Evolutionary conservation across 495 filamentous ascomycete species (phyloP), one percentile per base, ranked within the genome.

Genomic region (Trichocladium uniseriatum): DNA sequence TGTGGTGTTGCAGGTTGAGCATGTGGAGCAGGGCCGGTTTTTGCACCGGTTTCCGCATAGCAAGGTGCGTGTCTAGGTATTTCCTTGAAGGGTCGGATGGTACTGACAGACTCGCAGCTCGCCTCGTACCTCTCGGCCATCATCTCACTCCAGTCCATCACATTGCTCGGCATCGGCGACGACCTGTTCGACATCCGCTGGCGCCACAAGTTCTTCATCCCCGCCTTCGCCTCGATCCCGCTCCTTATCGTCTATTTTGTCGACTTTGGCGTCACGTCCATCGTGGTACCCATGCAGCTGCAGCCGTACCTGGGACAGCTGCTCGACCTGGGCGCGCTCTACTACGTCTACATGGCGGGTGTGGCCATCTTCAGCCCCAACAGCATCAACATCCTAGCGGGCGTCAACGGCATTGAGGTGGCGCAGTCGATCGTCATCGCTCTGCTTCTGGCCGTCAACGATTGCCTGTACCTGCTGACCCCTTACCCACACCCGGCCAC

Each of bases 161-260:
- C 87, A 24, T 82, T 96, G 35, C 85, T 99, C 35, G 92, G 92
- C 29, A 84, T 97, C 48, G 87, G 86, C 19, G 92, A 99, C 66
- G 92, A 99, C 65, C 78, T 96, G 13, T 94, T 99, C 68, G 92
- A 99, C 66, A 94, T 99, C 57, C 82, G 94, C 58, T 99, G 92
- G 92, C 82, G 92, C 43, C 94, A 99, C 73, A 99, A 99, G 68
- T 81, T 97, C 60, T 81, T 97, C 67, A 95, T 99, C 53, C 92
- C 92, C 5, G 94, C 87, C 14, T 87, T 99, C 59, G 89, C 89
- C 31, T 79, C 89, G 22, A 89, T 97, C 50, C 92, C 92, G 0
- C 83, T 99, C 69, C 82, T 99, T 5, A 84, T 94, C 43, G 87
- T 99, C 48, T 99, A 99, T 69, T 94, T 95, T 64, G 88, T 97